Base-by-base conservation (phyloP, 352 stramenopile species). In the Globisporangium emineosum region DNA sequence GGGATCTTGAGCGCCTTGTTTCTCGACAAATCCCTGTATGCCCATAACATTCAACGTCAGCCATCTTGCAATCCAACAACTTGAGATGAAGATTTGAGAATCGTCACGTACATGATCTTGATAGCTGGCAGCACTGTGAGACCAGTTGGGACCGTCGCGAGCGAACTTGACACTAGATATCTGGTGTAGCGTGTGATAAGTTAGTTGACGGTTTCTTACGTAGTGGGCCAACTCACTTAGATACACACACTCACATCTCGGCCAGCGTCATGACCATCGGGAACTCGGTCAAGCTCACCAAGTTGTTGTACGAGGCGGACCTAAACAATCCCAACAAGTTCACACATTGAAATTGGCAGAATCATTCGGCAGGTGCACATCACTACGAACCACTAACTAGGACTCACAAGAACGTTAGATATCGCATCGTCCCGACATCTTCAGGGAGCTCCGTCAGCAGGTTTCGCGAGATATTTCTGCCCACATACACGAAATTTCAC, bases 71-170 rank as follows among this genome's bases (percentile, higher is more conserved):
- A 40, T 13, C 33, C 25, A 15, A 25, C 13, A 30, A 19, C 12
- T 37, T 37, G 33, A 25, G 5, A 13, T 9, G 8, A 8, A 12
- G 8, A 9, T 37, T 10, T 9, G 9, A 37, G 32, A 13, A 13
- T 37, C 8, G 32, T 2, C 5, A 67, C 62, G 62, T 42, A 68
- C 62, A 68, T 27, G 62, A 64, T 64, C 62, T 68, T 64, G 62
- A 68, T 64, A 6, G 27, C 25, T 17, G 62, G 56, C 5, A 68
- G 37, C 32, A 64, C 62, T 2, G 62, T 68, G 19, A 68, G 56
- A 1, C 62, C 62, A 21, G 40, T 7, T 7, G 62, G 62, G 9
- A 68, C 55, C 8, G 32, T 43, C 47, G n/a, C 5, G 17, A 68
- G 35, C 10, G 55, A 51, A 0, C 7, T 55, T 30, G 62, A 63